Conservation (phyloP, 179 eudicot genomes). For the Camellia oleifera region DNA sequence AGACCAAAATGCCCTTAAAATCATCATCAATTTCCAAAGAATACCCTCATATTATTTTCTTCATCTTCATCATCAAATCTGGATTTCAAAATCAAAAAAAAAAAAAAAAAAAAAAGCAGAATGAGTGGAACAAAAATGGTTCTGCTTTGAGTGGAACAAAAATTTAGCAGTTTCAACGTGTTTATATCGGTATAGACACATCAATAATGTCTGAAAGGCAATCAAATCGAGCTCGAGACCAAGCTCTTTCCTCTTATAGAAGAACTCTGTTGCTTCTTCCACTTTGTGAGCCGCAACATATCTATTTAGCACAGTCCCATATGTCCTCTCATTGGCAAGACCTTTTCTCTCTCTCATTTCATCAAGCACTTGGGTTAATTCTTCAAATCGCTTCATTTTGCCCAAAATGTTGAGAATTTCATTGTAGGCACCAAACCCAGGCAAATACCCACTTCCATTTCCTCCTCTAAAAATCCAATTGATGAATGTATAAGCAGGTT, state of each 20-base stretch:
- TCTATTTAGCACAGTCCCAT: slow-evolving; percentile 58
- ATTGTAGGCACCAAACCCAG: slow-evolving; percentile 45
- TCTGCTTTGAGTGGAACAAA: slow-evolving; percentile 51
- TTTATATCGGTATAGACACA: slow-evolving; percentile 65
- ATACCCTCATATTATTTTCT: too few relatives aligned
- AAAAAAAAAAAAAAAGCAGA: too few relatives aligned
- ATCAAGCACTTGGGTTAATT: slow-evolving; percentile 50
- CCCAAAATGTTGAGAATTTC: slow-evolving; percentile 74
- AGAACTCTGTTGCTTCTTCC: slow-evolving; percentile 58
- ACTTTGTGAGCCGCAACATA: slow-evolving; percentile 70
- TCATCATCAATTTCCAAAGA: too few relatives aligned
- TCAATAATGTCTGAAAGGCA: slow-evolving; percentile 66
- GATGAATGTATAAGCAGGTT: slow-evolving; percentile 60
- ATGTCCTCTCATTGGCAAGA: slow-evolving; percentile 53
- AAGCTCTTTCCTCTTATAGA: slow-evolving; percentile 52
- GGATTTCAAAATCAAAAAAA: too few relatives aligned
- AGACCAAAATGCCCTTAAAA: too few relatives aligned
- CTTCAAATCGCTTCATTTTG: slow-evolving; percentile 55
- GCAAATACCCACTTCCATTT: slow-evolving; percentile 37
- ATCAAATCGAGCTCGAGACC: slow-evolving; percentile 56
- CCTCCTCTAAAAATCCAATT: slow-evolving; percentile 47
- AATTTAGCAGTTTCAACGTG: slow-evolving; percentile 79
- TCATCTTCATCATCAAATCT: too few relatives aligned
- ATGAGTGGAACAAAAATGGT: slow-evolving; percentile 48
- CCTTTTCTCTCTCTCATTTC: slow-evolving; percentile 61